A percentile compares a stretch with the other conserved stretches of the same genome.
phyloP scores from a whole-genome alignment of 2,329 filamentous ascomycete genomes.

The Stenocarpella maydis region DNA sequence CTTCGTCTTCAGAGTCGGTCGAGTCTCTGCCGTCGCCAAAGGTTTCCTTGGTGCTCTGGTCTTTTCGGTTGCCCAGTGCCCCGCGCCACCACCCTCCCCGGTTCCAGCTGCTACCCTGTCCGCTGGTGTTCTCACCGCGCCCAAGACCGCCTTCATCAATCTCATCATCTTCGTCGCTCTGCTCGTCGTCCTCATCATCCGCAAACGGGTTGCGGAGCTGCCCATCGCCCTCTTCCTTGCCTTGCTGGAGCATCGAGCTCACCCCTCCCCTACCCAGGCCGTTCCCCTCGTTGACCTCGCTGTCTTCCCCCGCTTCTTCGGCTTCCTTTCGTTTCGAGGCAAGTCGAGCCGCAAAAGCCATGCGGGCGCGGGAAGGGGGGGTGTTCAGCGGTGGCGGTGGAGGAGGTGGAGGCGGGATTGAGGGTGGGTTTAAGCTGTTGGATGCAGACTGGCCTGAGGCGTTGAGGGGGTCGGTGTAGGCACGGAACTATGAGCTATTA shows the following conservation, averaged over 20 bases:
- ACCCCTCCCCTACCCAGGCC: slow-evolving; percentile 30
- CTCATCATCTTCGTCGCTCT: slow-evolving; percentile 59
- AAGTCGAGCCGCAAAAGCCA: slow-evolving; percentile 89
- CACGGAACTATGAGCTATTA: slow-evolving; percentile 59
- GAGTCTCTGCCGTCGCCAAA: slow-evolving; percentile 49
- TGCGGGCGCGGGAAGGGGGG: slow-evolving; percentile 83
- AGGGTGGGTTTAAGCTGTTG: slow-evolving; percentile 59
- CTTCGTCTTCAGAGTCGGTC: slow-evolving; percentile 45
- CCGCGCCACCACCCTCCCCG: slow-evolving; percentile 49
- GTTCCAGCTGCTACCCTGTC: slow-evolving; percentile 45
- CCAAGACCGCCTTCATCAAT: slow-evolving; percentile 50
- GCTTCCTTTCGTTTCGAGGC: slow-evolving; percentile 70
- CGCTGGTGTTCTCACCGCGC: slow-evolving; percentile 43
- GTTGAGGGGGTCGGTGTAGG: slow-evolving; percentile 65
- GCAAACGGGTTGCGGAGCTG: slow-evolving; percentile 61
- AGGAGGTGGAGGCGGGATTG: slow-evolving; percentile 66
- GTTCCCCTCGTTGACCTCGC: slow-evolving; percentile 43
- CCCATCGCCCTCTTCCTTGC: slow-evolving; percentile 36
- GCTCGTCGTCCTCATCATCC: slow-evolving; percentile 61
- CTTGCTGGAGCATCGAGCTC: slow-evolving; percentile 30
- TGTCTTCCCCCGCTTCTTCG: slow-evolving; percentile 53
- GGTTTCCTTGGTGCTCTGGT: slow-evolving; percentile 43
- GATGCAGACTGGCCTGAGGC: slow-evolving; percentile 48
- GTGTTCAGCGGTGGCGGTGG: slow-evolving; percentile 86
- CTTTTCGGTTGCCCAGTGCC: slow-evolving; percentile 40